Base-by-base conservation (phyloP, 2,329 filamentous ascomycete species). In the Penicillium aurantiogriseum region DNA sequence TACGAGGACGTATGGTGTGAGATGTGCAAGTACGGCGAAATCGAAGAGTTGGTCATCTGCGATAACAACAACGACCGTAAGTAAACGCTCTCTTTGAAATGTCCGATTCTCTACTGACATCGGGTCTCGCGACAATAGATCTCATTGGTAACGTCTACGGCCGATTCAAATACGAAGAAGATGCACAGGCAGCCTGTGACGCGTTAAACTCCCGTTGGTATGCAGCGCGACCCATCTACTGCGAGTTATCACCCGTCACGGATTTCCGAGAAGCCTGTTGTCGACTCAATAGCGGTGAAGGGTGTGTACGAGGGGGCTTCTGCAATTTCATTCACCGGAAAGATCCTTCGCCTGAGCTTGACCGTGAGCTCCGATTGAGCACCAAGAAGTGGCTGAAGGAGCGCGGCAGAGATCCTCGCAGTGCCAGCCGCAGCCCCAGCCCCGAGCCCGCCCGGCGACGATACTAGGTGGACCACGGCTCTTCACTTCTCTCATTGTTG, bases 1-100 rank as follows among this genome's bases (percentile, higher is more conserved):
- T 99, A 99, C 83, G 94, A 99, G 81, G 94, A 99, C 76, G 92
- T 99, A 66, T 99, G 94, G 93, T 97, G 93, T 80, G 94, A 99
- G 85, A 91, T 99, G 82, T 97, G 94, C 88, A 92, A 96, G 79
- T 99, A 95, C 76, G 94, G 94, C 67, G 91, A 97, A 79, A 83
- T 97, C 36, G 94, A 99, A 79, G 94, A 99, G 80, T 85, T 99
- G 13, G 94, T 99, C 13, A 93, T 99, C 3, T 99, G 94, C 79
- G 94, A 99, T 80, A 99, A 99, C 78, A 97, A 97, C 79, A 99
- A 99, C 79, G 94, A 99, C 74, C 93, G 88, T 90, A 76, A 68
- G 87, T 85, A 15, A 15, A 21, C 33, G n/a, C 31, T 40, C 21
- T n/a, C 2, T 40, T 19, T 48, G n/a, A n/a, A 29, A 21, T 35